Percentiles rank a stretch among this genome's conserved stretches.
These are phyloP conservation scores for Lachancea sp. DNA, from an alignment of 805 yeast species.

Conservation along the genomic window DNA sequence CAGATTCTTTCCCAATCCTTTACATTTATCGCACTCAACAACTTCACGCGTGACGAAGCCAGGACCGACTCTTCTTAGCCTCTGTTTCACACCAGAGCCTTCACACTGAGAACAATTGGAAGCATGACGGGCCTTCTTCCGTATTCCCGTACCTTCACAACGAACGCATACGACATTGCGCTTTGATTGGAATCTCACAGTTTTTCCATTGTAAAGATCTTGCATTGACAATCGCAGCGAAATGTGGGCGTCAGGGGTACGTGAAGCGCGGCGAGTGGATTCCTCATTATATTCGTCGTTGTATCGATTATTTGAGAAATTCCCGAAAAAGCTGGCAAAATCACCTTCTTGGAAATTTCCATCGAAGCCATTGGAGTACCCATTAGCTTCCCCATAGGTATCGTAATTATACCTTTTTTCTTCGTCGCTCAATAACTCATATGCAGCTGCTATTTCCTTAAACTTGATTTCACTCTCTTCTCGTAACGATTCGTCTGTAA, in stretches of 20 bases:
- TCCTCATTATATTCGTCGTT: slow-evolving; percentile 17
- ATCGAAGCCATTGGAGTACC: slow-evolving; percentile 26
- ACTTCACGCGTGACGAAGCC: slow-evolving; percentile 64
- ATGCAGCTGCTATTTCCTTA: slow-evolving; percentile 81
- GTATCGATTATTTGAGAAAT: slow-evolving; percentile 8
- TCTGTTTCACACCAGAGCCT: slow-evolving; percentile 61
- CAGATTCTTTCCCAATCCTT: slow-evolving; percentile 55
- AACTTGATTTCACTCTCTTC: slow-evolving; percentile 69
- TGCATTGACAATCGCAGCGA: slow-evolving; percentile 60
- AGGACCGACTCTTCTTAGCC: slow-evolving; percentile 60
- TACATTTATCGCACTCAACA: slow-evolving; percentile 60
- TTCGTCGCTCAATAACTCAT: slow-evolving; percentile 74
- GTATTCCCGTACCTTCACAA: slow-evolving; percentile 74
- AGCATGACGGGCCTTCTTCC: slow-evolving; percentile 23
- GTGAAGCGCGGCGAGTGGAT: slow-evolving; percentile 10
- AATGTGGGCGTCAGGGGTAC: slow-evolving; percentile 63
- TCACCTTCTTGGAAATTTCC: slow-evolving; percentile 56
- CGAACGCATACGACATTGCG: slow-evolving; percentile 64
- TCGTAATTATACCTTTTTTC: slow-evolving; percentile 54
- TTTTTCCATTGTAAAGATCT: slow-evolving; percentile 76
- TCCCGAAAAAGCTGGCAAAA: slow-evolving; percentile 59
- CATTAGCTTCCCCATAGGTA: slow-evolving; percentile 40
- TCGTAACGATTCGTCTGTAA: slow-evolving; percentile 52
- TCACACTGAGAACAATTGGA: slow-evolving; percentile 65
- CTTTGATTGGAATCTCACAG: slow-evolving; percentile 63